These are phyloP conservation scores for Metschnikowia lochheadii DNA, from an alignment of 805 yeast species.

Conservation along the genomic window DNA sequence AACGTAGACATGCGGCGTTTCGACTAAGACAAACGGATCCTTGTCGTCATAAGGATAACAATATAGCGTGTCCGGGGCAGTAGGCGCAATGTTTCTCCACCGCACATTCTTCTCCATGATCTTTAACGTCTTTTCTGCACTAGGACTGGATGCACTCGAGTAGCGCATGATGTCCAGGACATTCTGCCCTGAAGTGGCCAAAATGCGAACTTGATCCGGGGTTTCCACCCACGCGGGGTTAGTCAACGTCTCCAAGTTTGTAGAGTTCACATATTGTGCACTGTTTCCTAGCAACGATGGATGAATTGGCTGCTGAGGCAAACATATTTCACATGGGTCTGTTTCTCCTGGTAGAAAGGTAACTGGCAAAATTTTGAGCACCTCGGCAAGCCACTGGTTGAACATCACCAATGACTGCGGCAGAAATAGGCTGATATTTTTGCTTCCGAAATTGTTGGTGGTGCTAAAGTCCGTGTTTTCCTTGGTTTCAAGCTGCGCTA, in stretches of 20 bases:
- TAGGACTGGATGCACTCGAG: slow-evolving; percentile 32
- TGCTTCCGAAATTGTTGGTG: slow-evolving; percentile 47
- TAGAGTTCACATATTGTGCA: slow-evolving; percentile 35
- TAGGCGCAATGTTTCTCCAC: slow-evolving; percentile 89
- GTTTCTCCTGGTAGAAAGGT: slow-evolving; percentile 77
- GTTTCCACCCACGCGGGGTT: slow-evolving; percentile 75
- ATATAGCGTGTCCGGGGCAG: slow-evolving; percentile 94
- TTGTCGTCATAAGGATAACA: slow-evolving; percentile 73
- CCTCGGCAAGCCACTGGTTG: slow-evolving; percentile 54
- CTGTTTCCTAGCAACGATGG: slow-evolving; percentile 57
- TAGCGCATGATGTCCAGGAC: slow-evolving; percentile 75
- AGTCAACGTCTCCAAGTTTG: slow-evolving; percentile 20
- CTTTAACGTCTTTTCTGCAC: slow-evolving; percentile 8
- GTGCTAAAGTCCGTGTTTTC: slow-evolving; percentile 26
- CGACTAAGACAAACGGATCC: slow-evolving; percentile 80
- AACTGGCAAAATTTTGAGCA: slow-evolving; percentile 60
- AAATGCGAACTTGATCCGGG: slow-evolving; percentile 46
- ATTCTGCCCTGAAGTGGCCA: slow-evolving; percentile 85
- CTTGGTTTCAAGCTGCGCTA: slow-evolving; percentile 31
- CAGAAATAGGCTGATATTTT: slow-evolving; percentile 50
- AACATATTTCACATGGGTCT: slow-evolving; percentile 80
- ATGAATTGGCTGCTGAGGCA: slow-evolving; percentile 93
- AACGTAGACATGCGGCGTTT: slow-evolving; percentile 82
- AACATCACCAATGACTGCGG: slow-evolving; percentile 48
- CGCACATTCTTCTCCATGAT: slow-evolving; percentile 59